Conservation (phyloP, 257 asterid genomes). For the Salvia rosmarinus region DNA sequence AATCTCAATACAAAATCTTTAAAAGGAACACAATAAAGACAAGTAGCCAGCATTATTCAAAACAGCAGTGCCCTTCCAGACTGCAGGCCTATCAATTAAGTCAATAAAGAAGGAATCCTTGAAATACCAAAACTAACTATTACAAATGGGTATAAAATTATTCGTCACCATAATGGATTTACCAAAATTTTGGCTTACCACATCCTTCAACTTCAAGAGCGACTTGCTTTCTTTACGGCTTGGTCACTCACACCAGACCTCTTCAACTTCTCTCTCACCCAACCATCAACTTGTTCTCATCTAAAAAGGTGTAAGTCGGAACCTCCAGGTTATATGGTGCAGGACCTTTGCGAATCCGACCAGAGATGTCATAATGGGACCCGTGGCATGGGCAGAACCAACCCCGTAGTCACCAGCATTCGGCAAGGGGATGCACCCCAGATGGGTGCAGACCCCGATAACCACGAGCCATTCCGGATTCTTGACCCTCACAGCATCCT, state of each 20-base stretch:
- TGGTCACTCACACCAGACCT: too few species aligned
- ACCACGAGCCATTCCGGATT: slow-evolving; percentile 93
- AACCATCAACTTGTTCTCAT: slow-evolving; percentile 69
- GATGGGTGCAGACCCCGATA: slow-evolving; percentile 84
- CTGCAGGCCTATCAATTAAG: slow-evolving; percentile 19
- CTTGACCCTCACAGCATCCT: slow-evolving; percentile 87
- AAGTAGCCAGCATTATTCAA: slow-evolving; percentile 38
- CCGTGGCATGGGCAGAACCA: slow-evolving; percentile 99
- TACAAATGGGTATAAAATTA: slow-evolving; percentile 18
- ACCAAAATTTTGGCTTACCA: slow-evolving; percentile 2
- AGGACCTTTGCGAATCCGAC: slow-evolving; percentile 90
- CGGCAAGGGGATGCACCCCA: slow-evolving; percentile 90
- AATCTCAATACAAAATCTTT: slow-evolving; percentile 23
- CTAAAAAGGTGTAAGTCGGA: slow-evolving; percentile 78
- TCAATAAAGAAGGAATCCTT: slow-evolving; percentile 10
- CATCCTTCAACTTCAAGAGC: background rate
- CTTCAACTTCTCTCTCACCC: slow-evolving; percentile 60
- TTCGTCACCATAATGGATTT: slow-evolving; percentile 28
- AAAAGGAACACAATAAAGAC: background rate
- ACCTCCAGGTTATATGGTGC: slow-evolving; percentile 90
- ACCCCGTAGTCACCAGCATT: slow-evolving; percentile 97
- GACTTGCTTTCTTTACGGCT: too few species aligned
- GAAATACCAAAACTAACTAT: slow-evolving; percentile 17
- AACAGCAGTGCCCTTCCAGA: slow-evolving; percentile 29
- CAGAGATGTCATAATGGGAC: slow-evolving; percentile 83